Percentiles rank a stretch among this genome's conserved stretches.
Evolutionary conservation across 2,329 filamentous ascomycete genomes (phyloP).

Genomic region (Apiospora saccharicola): DNA sequence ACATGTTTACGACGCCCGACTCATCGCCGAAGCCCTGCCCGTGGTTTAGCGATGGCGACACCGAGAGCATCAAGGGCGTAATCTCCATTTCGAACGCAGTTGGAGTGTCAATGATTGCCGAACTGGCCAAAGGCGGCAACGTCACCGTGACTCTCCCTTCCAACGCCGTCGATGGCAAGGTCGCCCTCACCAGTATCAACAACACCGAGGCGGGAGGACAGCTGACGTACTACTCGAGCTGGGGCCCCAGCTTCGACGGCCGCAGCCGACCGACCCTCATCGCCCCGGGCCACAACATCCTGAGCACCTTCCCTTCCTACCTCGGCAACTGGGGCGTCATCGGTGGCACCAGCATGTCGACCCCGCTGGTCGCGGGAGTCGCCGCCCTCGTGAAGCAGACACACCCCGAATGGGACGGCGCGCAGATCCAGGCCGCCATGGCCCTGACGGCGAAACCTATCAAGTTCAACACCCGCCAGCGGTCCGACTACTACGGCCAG

Average conservation of each 20-base stretch:
- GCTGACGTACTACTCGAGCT: conserved; percentile 6
- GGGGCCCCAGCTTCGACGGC: conserved; percentile 15
- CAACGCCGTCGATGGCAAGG: background rate
- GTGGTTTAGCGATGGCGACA: background rate
- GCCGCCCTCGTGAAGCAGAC: conserved; percentile 5
- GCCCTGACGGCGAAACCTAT: background rate
- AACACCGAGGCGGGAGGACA: conserved; percentile 11
- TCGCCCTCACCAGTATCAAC: background rate
- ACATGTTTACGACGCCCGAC: background rate
- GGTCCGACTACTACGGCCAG: background rate
- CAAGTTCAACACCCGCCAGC: conserved; percentile 1
- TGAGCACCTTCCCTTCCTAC: background rate
- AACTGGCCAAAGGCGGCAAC: background rate
- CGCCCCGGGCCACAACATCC: conserved; percentile 14
- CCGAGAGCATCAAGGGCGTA: background rate
- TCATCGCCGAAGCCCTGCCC: background rate
- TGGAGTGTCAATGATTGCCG: background rate
- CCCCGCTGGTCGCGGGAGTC: background rate
- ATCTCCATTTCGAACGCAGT: too few relatives aligned
- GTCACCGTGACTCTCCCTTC: background rate
- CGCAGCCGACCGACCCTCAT: background rate
- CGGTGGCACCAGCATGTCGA: conserved; percentile 20
- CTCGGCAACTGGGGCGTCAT: conserved; percentile 12
- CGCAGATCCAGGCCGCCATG: conserved; percentile 15
- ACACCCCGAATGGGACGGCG: background rate